Percentiles rank a stretch among this genome's conserved stretches.
Evolutionary conservation across 768 basidiomycete genomes (phyloP).

Genomic region (Podaxis mareebaensis): DNA sequence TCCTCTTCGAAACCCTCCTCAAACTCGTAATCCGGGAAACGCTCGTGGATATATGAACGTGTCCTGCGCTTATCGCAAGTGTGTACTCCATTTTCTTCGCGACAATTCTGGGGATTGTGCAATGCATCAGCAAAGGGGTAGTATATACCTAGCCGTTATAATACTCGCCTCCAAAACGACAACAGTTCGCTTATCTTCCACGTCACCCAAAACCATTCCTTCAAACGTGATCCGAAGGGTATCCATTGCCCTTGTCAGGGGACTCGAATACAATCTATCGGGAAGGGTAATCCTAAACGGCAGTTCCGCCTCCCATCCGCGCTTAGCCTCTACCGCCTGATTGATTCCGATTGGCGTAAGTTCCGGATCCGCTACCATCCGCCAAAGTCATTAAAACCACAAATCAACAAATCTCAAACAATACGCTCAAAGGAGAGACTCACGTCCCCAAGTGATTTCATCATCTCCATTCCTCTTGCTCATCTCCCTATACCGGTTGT

Average conservation of each 20-base stretch:
- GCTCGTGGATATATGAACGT: slow-evolving; percentile 37
- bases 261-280: slow-evolving; percentile 58
- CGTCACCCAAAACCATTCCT: slow-evolving; percentile 22
- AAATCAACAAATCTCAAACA: neutral
- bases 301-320: slow-evolving; percentile 52
- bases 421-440: slow-evolving; percentile 27
- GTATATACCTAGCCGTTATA: neutral
- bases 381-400: neutral
- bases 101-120: slow-evolving; percentile 52
- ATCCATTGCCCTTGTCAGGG: slow-evolving; percentile 59
- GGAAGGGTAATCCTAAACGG: slow-evolving; percentile 49
- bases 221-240: slow-evolving; percentile 58
- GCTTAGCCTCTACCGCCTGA: slow-evolving; percentile 51
- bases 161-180: slow-evolving; percentile 56
- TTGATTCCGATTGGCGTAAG: slow-evolving; percentile 58
- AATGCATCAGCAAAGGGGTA: neutral
- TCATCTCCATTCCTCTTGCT: slow-evolving; percentile 64
- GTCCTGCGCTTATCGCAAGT: slow-evolving; percentile 66
- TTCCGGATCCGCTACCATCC: slow-evolving; percentile 56
- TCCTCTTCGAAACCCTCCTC: slow-evolving; percentile 62
- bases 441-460: slow-evolving; percentile 73
- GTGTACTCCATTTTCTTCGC: slow-evolving; percentile 68
- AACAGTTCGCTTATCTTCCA: slow-evolving; percentile 29
- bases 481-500: slow-evolving; percentile 49
- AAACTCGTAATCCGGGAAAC: slow-evolving; percentile 55